These are phyloP conservation scores for Magnaporthiopsis rhizophila DNA, from an alignment of 2,329 filamentous ascomycete genomes.

Conservation along the genomic window DNA sequence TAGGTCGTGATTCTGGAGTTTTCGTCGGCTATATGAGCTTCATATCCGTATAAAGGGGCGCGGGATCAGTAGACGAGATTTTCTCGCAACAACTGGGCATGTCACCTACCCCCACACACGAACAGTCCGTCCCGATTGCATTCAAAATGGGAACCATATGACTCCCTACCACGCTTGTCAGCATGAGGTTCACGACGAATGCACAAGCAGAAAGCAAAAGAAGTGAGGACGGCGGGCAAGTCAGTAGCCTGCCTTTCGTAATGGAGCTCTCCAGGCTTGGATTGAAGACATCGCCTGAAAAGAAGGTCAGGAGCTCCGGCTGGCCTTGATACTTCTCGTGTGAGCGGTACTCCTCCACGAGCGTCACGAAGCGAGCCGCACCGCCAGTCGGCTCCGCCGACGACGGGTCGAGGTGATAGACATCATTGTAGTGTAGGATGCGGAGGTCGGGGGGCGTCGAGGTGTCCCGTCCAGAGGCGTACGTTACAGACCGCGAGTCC, in stretches of 20 bases:
- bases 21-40: constrained; percentile 22
- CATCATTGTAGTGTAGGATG: constrained; percentile 88
- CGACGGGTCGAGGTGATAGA: constrained; percentile 73
- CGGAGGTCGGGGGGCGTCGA: constrained; percentile 56
- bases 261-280: constrained; percentile 82
- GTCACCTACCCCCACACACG: constrained; percentile 56
- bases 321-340: constrained; percentile 53
- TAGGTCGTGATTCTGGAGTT: constrained; percentile 67
- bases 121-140: constrained; percentile 64
- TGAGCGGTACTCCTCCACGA: constrained; percentile 66
- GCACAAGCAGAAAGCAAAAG: background rate
- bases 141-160: constrained; percentile 90
- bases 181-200: background rate
- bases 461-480: constrained; percentile 19
- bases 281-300: constrained; percentile 90
- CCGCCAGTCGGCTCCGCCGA: constrained; percentile 81
- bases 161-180: constrained; percentile 36
- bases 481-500: constrained; percentile 19
- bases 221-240: background rate
- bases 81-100: background rate
- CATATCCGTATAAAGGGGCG: background rate
- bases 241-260: constrained; percentile 64
- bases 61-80: background rate
- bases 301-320: constrained; percentile 65
- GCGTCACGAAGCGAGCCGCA: constrained; percentile 68